Base-by-base conservation (phyloP, 371 early-diverging fungal species). In the Mucor circinelloides region DNA sequence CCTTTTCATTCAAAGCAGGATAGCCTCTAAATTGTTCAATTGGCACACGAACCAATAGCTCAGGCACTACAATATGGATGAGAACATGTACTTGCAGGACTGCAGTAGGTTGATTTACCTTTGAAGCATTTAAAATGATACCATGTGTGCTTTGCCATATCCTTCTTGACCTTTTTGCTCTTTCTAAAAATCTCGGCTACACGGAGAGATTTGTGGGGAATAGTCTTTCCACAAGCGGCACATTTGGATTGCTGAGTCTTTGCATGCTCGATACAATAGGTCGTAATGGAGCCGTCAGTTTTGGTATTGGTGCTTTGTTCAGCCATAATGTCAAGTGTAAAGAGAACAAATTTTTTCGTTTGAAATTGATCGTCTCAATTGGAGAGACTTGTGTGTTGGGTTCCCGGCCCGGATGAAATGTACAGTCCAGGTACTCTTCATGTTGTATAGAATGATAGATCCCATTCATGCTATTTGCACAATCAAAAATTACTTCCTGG, bases 41-140 rank as follows among this genome's bases (percentile, higher is more conserved):
- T 34, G 81, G 79, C 25, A 81, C 50, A 58, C 66, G 63, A 7
- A 72, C 69, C 46, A 81, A 58, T 17, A 71, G 34, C 23, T 71
- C 70, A 55, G 81, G 81, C 6, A 81, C 81, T 81, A 32, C 10
- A 57, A 48, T 27, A n/a, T 10, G 12, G 40, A 15, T 25, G 27
- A 55, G 32, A 44, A 40, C 15, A 15, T 28, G 12, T 46, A 9
- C 38, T 17, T 28, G n/a, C 2, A 7, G 12, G 0, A 6, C 19
- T 21, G 15, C 5, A 19, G 40, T 6, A 21, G 23, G 40, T 4
- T 21, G 15, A 10, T 17, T 68, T 81, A 84, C 84, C 83, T 71
- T 78, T 80, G 65, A 76, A 86, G 60, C 86, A 86, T 65, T 77
- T 84, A 74, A 86, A 84, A 61, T 86, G 86, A 71, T 77, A 86